phyloP scores from a whole-genome alignment of 129 eudicot species.

The Artemisia argyi region DNA sequence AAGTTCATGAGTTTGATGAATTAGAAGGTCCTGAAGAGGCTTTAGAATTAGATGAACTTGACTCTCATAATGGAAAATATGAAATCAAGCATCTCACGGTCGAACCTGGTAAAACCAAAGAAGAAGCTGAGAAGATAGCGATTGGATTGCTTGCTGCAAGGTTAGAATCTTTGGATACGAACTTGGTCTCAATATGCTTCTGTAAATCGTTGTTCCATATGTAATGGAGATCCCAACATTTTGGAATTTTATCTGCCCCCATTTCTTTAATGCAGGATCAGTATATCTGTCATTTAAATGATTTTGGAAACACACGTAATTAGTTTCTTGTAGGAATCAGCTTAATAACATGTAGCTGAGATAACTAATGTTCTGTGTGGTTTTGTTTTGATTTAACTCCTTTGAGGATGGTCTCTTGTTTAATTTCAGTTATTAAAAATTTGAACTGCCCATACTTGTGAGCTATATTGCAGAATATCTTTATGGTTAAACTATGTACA shows the following conservation, averaged over 20 bases:
- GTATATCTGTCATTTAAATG: constrained; percentile 9
- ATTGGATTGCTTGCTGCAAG: constrained; percentile 55
- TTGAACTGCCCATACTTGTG: not conserved
- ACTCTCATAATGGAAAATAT: constrained; percentile 21
- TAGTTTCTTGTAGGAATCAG: not conserved
- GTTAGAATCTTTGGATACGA: constrained; percentile 37
- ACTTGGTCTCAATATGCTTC: constrained; percentile 8
- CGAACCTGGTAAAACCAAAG: constrained; percentile 35
- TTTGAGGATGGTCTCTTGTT: not conserved
- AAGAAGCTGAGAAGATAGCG: constrained; percentile 58
- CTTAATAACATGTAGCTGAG: not conserved
- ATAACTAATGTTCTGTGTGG: too few species aligned
- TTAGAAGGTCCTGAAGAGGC: constrained; percentile 44
- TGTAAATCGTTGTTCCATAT: not conserved
- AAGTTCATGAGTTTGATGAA: constrained; percentile 30
- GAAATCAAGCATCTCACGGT: constrained; percentile 12
- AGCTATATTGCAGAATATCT: not conserved
- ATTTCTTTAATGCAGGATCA: not conserved
- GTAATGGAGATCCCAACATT: too few species aligned
- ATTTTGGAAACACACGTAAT: not conserved
- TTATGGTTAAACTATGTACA: not conserved
- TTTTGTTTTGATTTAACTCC: not conserved
- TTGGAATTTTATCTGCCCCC: constrained; percentile 8
- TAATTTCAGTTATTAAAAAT: not conserved
- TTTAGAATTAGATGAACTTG: constrained; percentile 28